Percentiles rank a stretch among this genome's conserved stretches.
Evolutionary conservation across 1,284 basidiomycete species (phyloP).

Genomic region (Tausonia pullulans): DNA sequence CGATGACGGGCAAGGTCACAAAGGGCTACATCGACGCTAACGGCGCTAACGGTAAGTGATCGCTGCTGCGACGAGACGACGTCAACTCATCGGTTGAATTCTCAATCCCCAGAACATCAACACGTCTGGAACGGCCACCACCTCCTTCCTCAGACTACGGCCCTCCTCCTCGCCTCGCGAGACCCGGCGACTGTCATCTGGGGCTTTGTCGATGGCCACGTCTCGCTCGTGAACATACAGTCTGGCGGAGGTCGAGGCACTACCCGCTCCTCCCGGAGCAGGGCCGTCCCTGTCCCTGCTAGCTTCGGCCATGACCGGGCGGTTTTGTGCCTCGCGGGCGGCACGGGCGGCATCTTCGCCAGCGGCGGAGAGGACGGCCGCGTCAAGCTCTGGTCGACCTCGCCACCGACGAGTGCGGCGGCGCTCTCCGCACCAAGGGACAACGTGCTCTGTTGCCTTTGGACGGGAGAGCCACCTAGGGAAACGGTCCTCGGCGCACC

Average conservation of each 20-base stretch:
- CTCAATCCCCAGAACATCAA: conserved; percentile 15
- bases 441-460: conserved; percentile 41
- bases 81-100: conserved; percentile 56
- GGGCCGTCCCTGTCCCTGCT: not conserved
- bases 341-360: conserved; percentile 35
- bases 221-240: conserved; percentile 45
- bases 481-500: conserved; percentile 20
- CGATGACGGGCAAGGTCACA: conserved; percentile 40
- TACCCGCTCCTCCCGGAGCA: conserved; percentile 25
- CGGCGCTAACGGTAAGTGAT: conserved; percentile 43
- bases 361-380: conserved; percentile 52
- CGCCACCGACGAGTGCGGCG: conserved; percentile 21
- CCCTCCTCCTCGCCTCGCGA: conserved; percentile 49
- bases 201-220: conserved; percentile 61
- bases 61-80: conserved; percentile 20
- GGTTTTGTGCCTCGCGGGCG: conserved; percentile 31
- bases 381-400: conserved; percentile 59
- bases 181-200: conserved; percentile 59
- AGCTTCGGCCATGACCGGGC: conserved; percentile 45
- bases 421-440: not conserved
- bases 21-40: conserved; percentile 61
- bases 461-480: conserved; percentile 43
- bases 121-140: conserved; percentile 13
- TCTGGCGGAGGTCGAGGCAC: not conserved
- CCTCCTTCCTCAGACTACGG: conserved; percentile 27